A percentile compares a stretch with the other conserved stretches of the same genome.
Conservation (phyloP, 2,329 filamentous ascomycete genomes). For the Lachnellula cervina region DNA sequence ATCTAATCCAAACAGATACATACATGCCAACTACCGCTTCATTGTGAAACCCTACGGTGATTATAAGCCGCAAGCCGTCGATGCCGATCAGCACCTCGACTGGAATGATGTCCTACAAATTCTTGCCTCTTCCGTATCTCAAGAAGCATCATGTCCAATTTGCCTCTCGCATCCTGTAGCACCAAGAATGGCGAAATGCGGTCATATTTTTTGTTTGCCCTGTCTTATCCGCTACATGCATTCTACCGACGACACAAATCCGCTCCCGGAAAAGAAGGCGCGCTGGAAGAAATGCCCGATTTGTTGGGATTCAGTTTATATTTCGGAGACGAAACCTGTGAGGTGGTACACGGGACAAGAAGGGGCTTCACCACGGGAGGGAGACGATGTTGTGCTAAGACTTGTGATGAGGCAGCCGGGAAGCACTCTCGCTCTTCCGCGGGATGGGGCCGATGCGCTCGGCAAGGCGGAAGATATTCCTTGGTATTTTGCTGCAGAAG, state of each 20-base stretch:
- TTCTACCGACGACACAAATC: slow-evolving; percentile 62
- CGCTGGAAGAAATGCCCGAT: slow-evolving; percentile 95
- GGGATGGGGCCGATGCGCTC: slow-evolving; percentile 68
- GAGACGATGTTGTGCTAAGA: slow-evolving; percentile 83
- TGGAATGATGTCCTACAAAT: slow-evolving; percentile 91
- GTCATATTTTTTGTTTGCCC: slow-evolving; percentile 92
- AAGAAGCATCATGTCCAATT: slow-evolving; percentile 86
- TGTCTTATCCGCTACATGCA: slow-evolving; percentile 97
- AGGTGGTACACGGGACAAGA: slow-evolving; percentile 90
- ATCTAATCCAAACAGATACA: slow-evolving; percentile 51
- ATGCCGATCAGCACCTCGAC: slow-evolving; percentile 84
- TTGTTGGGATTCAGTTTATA: slow-evolving; percentile 88
- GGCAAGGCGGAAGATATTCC: slow-evolving; percentile 72
- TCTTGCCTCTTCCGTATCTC: slow-evolving; percentile 82
- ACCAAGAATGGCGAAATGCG: slow-evolving; percentile 93
- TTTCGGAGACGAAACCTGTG: slow-evolving; percentile 84
- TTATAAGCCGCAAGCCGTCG: slow-evolving; percentile 74
- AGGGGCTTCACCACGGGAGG: slow-evolving; percentile 70
- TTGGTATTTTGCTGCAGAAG: slow-evolving; percentile 92
- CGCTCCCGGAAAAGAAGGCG: slow-evolving; percentile 60
- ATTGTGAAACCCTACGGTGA: slow-evolving; percentile 78
- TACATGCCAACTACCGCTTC: slow-evolving; percentile 97
- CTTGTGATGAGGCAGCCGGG: slow-evolving; percentile 75
- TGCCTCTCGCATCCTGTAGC: slow-evolving; percentile 90
- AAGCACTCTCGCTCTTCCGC: slow-evolving; percentile 82